Base-by-base conservation (phyloP, 2,329 filamentous ascomycete genomes). In the Apiospora koreana region DNA sequence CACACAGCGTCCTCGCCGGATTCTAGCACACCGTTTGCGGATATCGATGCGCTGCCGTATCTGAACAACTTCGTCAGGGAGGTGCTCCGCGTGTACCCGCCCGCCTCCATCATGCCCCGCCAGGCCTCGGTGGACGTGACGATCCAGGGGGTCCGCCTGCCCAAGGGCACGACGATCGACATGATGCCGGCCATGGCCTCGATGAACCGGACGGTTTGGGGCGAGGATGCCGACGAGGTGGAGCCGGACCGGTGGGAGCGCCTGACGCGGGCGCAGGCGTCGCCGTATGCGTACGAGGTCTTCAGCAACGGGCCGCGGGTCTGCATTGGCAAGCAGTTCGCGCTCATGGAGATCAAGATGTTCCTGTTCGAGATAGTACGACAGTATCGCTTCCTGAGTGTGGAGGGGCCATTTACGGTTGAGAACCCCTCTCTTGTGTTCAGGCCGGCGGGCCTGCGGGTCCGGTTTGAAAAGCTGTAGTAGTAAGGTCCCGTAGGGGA, bases 331-430 rank as follows among this genome's bases (percentile, higher is more conserved):
- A 73, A 73, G 50, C 69, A 71, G n/a, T 77, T 77, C 50, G 76
- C 77, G 7, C 46, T 75, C 64, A 50, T 74, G 5, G 76, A 79
- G 72, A 73, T 79, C 69, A 79, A 78, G 74, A 70, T 70, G 12
- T 70, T 79, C 41, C 67, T 78, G 16, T 45, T 74, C 8, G 73
- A 74, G 48, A 69, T 77, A 28, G 71, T 77, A 8, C 69, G 71
- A 8, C 66, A 71, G 21, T 72, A 64, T 42, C 70, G 71, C 2
- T 72, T 73, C 54, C 2, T 73, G 23, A 48, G 35, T 16, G 69
- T 72, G 1, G 70, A 69, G 42, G 65, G 38, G 65, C 16, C 14
- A 3, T 68, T 70, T 21, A 64, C 35, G 28, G 43, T 71, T 16
- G 62, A 70, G 28, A 69, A 68, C 25, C 71, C 71, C 2, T 23